Conservation (phyloP, 768 basidiomycete genomes). For the Tylopilus balloui region DNA sequence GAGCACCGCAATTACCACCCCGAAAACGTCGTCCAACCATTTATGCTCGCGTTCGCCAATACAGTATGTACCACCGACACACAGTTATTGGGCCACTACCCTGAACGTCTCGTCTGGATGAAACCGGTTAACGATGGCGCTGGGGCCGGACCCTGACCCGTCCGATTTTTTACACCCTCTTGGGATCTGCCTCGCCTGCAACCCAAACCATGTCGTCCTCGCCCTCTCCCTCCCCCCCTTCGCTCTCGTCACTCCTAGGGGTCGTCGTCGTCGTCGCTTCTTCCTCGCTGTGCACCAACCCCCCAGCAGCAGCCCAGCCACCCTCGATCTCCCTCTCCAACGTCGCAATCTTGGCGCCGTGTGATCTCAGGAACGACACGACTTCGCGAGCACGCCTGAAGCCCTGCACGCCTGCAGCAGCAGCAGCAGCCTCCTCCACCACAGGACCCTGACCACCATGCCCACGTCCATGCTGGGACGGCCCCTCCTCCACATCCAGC, state of each 20-base stretch:
- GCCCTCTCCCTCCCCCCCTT: slow-evolving; percentile 20
- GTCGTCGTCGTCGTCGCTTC: slow-evolving; percentile 27
- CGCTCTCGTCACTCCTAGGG: slow-evolving; percentile 21
- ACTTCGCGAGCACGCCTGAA: slow-evolving; percentile 72
- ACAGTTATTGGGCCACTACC: no score
- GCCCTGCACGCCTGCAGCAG: no score
- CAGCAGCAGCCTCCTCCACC: no score
- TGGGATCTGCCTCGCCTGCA: slow-evolving; percentile 11
- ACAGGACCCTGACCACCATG: slow-evolving; percentile 27
- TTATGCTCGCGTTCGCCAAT: slow-evolving; percentile 3
- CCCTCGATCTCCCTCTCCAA: slow-evolving; percentile 44
- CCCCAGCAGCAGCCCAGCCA: slow-evolving; percentile 73
- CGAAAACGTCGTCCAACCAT: no score
- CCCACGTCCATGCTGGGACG: no score
- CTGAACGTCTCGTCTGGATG: no score
- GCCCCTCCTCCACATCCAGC: slow-evolving; percentile 14
- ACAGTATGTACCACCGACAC: no score
- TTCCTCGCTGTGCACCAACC: slow-evolving; percentile 58
- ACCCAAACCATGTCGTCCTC: slow-evolving; percentile 35
- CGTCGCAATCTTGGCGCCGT: slow-evolving; percentile 67
- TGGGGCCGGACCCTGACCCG: slow-evolving; percentile 11
- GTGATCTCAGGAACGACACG: slow-evolving; percentile 57
- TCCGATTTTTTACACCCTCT: slow-evolving; percentile 7
- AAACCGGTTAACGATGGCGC: no score
- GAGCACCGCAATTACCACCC: no score